Evolutionary conservation across 345 rosid genomes (phyloP).

Genomic region (Carallia pectinifolia): DNA sequence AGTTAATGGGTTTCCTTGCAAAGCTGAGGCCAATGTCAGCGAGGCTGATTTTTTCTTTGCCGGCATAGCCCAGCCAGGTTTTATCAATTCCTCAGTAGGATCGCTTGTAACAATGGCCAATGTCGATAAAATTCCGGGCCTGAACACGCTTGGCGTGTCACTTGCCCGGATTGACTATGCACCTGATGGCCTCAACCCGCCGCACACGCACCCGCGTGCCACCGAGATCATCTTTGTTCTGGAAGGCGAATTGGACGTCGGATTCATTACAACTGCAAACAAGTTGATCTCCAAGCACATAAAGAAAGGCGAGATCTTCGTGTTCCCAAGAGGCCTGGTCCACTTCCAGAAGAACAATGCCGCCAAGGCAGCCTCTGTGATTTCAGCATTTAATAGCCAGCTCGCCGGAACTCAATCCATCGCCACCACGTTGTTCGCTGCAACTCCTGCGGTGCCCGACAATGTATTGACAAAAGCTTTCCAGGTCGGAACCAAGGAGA

Average conservation of each 20-base stretch:
- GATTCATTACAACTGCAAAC: slow-evolving; percentile 30
- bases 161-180: slow-evolving; percentile 25
- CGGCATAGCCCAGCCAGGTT: slow-evolving; percentile 21
- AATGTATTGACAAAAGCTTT: slow-evolving; percentile 27
- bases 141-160: slow-evolving; percentile 27
- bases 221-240: slow-evolving; percentile 25
- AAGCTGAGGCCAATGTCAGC: slow-evolving; percentile 16
- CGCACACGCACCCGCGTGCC: slow-evolving; percentile 35
- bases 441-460: slow-evolving; percentile 23
- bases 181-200: slow-evolving; percentile 26
- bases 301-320: slow-evolving; percentile 21
- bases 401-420: slow-evolving; percentile 31
- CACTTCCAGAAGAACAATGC: slow-evolving; percentile 32
- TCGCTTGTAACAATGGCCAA: slow-evolving; percentile 27
- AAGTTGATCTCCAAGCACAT: slow-evolving; percentile 19
- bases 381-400: slow-evolving; percentile 31
- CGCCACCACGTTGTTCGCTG: slow-evolving; percentile 19
- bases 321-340: slow-evolving; percentile 28
- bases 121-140: slow-evolving; percentile 32
- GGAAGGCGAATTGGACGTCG: slow-evolving; percentile 28
- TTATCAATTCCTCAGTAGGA: slow-evolving; percentile 23
- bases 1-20: slow-evolving; percentile 32
- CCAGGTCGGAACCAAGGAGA: slow-evolving; percentile 31
- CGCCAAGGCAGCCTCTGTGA: slow-evolving; percentile 16
- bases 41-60: slow-evolving; percentile 27